Evolutionary conservation across 2,329 filamentous ascomycete genomes (phyloP), one percentile per base, ranked within the genome.

Genomic region (Xylariaceae sp.): DNA sequence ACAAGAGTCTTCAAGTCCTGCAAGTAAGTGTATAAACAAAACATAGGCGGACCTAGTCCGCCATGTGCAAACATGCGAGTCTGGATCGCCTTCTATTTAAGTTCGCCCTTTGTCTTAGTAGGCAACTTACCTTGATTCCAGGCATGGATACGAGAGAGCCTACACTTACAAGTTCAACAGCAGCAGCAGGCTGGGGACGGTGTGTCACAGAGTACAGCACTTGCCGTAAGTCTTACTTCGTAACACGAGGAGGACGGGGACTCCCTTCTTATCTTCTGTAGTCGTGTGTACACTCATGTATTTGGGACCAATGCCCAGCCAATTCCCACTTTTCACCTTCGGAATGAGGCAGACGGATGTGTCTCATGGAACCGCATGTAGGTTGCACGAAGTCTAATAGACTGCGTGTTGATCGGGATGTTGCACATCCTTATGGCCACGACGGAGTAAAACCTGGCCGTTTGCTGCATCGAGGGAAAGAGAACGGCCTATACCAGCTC

Each of bases 321-420:
- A 24, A 11, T 17, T 44, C 24, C 28, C 11, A 23, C 31, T 31
- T 23, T 26, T 9, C 24, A 17, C 29, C 4, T 34, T 46, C 48
- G 48, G 57, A 23, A 53, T 6, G 26, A 50, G 44, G 48, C 48
- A 49, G 29, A 45, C 53, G 53, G 39, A 57, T 43, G 21, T 23
- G 29, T 47, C 43, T 47, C 47, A 46, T 52, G 41, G 14, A 34
- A 56, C 41, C 16, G 29, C 5, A n/a, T 40, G 8, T 44, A 14
- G 31, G 47, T 52, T 33, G 37, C 29, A 60, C 48, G 14, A 21
- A 12, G n/a, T 44, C 41, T 12, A 11, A 16, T 34, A 17, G 24
- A 29, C 24, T 17, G 37, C 21, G 31, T 52, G 28, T 41, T 37
- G 31, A 26, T 12, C 11, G 36, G 24, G 21, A 23, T 29, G 21